Evolutionary conservation across 2,329 filamentous ascomycete genomes (phyloP).

Genomic region (Fusarium torreyae): DNA sequence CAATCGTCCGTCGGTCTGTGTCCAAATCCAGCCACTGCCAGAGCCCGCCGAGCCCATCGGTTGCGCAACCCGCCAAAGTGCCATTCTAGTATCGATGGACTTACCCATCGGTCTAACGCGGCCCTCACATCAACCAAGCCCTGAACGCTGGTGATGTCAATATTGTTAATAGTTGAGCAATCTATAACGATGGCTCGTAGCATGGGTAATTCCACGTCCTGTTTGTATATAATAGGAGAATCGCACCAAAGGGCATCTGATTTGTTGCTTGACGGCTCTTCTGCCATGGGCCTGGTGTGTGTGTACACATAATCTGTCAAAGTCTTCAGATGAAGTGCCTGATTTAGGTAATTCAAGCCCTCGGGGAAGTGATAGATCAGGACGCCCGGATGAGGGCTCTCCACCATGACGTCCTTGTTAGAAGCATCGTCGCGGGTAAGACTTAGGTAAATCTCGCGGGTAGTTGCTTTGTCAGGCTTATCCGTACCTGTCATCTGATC

Average conservation of each 20-base stretch:
- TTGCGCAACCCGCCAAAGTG: constrained; percentile 70
- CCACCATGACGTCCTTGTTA: constrained; percentile 61
- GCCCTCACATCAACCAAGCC: constrained; percentile 70
- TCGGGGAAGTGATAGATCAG: constrained; percentile 68
- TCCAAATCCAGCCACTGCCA: constrained; percentile 71
- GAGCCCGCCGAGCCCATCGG: constrained; percentile 70
- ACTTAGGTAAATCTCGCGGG: constrained; percentile 59
- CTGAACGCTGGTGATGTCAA: constrained; percentile 72
- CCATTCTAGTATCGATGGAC: constrained; percentile 65
- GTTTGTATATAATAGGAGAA: constrained; percentile 42
- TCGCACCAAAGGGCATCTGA: constrained; percentile 71
- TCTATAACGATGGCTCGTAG: constrained; percentile 71
- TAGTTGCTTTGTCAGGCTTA: background rate
- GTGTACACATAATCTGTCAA: constrained; percentile 48
- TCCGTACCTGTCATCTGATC: background rate
- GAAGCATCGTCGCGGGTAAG: constrained; percentile 60
- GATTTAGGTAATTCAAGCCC: constrained; percentile 68
- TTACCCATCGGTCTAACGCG: constrained; percentile 67
- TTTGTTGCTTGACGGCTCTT: constrained; percentile 54
- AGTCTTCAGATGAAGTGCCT: constrained; percentile 62
- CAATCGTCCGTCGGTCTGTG: constrained; percentile 55
- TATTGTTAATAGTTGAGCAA: constrained; percentile 69
- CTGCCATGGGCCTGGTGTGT: constrained; percentile 58
- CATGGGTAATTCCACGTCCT: constrained; percentile 56
- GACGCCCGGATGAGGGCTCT: constrained; percentile 63